phyloP scores from a whole-genome alignment of 2,329 filamentous ascomycete species.

The Phyllosticta citrichinensis region DNA sequence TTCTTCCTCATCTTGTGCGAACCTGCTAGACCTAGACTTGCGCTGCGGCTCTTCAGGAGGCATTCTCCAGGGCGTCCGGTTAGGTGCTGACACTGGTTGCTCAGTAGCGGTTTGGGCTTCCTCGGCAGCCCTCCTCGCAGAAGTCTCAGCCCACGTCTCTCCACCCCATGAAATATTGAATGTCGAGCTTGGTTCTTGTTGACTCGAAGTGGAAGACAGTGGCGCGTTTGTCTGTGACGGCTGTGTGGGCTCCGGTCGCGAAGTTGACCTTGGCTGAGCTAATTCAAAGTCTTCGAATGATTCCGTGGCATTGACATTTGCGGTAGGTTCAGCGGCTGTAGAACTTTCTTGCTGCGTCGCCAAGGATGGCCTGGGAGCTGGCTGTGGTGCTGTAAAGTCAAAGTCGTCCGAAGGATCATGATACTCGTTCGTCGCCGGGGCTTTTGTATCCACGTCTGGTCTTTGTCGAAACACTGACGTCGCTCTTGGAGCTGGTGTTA shows the following conservation, averaged over 20 bases:
- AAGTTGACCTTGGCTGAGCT: neutral
- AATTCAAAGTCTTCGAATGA: neutral
- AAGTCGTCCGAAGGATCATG: neutral
- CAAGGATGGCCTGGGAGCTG: neutral
- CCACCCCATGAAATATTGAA: neutral
- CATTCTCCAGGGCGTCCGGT: neutral
- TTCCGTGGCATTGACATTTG: neutral
- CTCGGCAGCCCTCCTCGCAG: neutral
- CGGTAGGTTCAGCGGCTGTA: neutral
- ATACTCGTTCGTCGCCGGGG: neutral
- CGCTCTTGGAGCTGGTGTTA: neutral
- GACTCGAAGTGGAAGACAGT: neutral
- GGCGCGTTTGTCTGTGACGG: no score
- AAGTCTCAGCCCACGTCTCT: neutral
- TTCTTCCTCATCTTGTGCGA: slow-evolving; percentile 13
- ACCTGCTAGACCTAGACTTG: neutral
- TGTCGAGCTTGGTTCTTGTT: neutral
- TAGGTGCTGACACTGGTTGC: neutral
- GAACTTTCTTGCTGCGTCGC: neutral
- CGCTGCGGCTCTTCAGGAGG: neutral
- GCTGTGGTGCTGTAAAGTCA: neutral
- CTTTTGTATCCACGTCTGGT: neutral
- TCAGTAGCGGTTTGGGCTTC: neutral
- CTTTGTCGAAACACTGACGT: no score
- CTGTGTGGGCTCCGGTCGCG: no score